Percentiles rank a stretch among this genome's conserved stretches.
phyloP scores from a whole-genome alignment of 1,284 basidiomycete species.

The Leccinum pseudoinsigne region DNA sequence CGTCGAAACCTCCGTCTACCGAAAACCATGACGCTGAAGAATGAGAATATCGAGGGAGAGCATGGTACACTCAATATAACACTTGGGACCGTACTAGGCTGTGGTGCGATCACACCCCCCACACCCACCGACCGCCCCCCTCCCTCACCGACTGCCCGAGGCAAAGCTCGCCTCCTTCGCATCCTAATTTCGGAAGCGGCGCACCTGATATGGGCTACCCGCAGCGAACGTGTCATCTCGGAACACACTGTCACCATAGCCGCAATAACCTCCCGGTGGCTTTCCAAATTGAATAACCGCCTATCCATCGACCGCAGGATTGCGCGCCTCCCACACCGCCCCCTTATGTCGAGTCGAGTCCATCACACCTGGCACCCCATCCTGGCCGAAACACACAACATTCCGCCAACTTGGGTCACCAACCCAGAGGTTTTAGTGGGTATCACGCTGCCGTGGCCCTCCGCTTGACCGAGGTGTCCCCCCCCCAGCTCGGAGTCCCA shows the following conservation, averaged over 20 bases:
- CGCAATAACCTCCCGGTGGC: not conserved
- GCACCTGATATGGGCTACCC: not conserved
- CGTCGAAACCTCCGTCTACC: no score
- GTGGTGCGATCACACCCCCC: not conserved
- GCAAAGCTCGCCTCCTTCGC: not conserved
- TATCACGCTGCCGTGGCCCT: no score
- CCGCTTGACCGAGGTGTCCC: no score
- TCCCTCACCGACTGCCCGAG: not conserved
- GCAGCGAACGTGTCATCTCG: not conserved
- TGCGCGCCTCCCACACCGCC: not conserved
- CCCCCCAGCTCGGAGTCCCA: no score
- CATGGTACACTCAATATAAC: not conserved
- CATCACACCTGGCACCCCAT: no score
- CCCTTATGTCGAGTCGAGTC: not conserved
- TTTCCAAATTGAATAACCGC: not conserved
- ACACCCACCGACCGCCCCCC: not conserved
- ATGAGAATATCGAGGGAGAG: no score
- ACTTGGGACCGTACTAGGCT: not conserved
- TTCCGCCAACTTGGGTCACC: no score
- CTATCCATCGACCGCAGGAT: not conserved
- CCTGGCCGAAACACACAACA: no score
- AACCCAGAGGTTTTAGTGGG: no score
- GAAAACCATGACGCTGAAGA: no score
- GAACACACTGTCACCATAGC: not conserved
- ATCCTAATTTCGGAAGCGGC: not conserved